These are phyloP conservation scores for Populus alba DNA, from an alignment of 345 rosid genomes.

Conservation along the genomic window DNA sequence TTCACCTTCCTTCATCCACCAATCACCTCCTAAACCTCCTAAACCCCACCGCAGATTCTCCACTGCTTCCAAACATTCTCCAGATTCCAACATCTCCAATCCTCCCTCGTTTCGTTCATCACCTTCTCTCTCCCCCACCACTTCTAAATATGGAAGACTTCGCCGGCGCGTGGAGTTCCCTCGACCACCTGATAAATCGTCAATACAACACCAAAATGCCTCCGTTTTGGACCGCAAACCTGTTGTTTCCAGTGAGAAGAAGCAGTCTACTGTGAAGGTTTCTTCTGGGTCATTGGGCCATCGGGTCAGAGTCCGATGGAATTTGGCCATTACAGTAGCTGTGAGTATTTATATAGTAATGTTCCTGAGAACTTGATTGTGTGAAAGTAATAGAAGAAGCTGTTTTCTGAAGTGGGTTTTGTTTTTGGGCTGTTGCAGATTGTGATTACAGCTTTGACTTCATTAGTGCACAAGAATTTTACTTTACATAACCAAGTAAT, in stretches of 20 bases:
- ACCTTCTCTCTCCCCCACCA: conserved; percentile 14
- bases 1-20: conserved; percentile 49
- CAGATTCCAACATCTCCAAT: conserved; percentile 17
- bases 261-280: conserved; percentile 1
- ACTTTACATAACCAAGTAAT: conserved; percentile 44
- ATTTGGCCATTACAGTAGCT: conserved; percentile 37
- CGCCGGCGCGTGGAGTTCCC: conserved; percentile 38
- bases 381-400: not conserved
- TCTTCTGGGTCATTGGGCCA: conserved; percentile 15
- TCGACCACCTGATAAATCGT: conserved; percentile 7
- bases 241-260: conserved; percentile 17
- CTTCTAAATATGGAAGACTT: conserved; percentile 22
- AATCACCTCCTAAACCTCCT: conserved; percentile 20
- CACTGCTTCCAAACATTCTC: conserved; percentile 26
- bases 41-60: conserved; percentile 44
- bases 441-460: conserved; percentile 41
- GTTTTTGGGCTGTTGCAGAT: conserved; percentile 38
- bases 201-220: conserved; percentile 15
- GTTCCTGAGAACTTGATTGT: not conserved
- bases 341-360: conserved; percentile 19
- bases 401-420: not conserved
- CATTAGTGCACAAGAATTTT: conserved; percentile 55
- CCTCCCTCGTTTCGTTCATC: conserved; percentile 24
- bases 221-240: conserved; percentile 16
- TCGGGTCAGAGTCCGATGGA: conserved; percentile 41